Percentiles rank a stretch among this genome's conserved stretches.
phyloP scores from a whole-genome alignment of 805 yeast species.

The Nakazawaea holstii region DNA sequence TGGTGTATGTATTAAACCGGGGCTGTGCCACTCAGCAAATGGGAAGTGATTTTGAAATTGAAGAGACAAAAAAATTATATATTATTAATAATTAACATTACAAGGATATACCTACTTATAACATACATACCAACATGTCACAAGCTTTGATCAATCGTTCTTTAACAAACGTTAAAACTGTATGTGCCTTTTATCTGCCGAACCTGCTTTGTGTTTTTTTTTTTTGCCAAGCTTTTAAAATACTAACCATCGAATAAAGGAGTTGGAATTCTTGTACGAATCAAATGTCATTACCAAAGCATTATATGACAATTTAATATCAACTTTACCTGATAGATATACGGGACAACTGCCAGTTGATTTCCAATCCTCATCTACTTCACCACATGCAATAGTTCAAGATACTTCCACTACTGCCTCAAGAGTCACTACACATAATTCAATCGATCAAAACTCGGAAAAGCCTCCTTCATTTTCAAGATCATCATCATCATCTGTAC shows the following conservation, averaged over 20 bases:
- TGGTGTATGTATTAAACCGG: no score
- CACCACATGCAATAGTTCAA: no score
- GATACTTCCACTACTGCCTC: neutral
- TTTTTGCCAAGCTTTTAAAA: no score
- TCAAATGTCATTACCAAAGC: conserved; percentile 63
- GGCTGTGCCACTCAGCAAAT: no score
- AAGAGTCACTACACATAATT: neutral
- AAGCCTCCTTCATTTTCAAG: neutral
- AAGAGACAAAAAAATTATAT: neutral
- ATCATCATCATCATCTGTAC: neutral
- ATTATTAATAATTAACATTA: neutral
- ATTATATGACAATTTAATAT: conserved; percentile 44
- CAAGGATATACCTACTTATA: no score
- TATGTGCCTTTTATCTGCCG: no score
- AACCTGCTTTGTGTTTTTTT: no score
- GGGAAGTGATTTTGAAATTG: neutral
- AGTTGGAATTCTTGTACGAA: conserved; percentile 73
- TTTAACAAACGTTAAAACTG: conserved; percentile 61
- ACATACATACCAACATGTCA: no score
- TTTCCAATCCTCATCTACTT: no score
- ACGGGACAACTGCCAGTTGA: conserved; percentile 46
- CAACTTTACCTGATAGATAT: conserved; percentile 54
- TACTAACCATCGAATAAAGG: conserved; percentile 26
- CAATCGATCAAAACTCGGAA: neutral
- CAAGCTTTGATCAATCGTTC: conserved; percentile 69